These are phyloP conservation scores for Leishmania lainsoni DNA, from an alignment of 208 protist species.

Conservation along the genomic window DNA sequence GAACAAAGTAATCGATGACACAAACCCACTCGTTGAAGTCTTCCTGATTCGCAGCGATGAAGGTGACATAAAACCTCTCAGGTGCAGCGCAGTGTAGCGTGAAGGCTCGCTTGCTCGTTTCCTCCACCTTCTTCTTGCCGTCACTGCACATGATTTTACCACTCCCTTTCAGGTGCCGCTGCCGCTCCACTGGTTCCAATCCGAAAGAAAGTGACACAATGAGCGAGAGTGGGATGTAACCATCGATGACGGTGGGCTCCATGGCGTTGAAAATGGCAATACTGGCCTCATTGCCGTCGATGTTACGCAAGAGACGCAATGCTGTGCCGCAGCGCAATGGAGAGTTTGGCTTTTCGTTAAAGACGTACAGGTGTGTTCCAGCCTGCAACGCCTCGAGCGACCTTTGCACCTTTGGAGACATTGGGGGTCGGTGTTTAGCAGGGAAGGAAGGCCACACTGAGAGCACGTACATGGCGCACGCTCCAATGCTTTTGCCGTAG, in stretches of 20 bases:
- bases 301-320: constrained; percentile 43
- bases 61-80: constrained; percentile 57
- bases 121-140: constrained; percentile 21
- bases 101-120: constrained; percentile 39
- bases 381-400: constrained; percentile 37
- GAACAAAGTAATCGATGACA: constrained; percentile 52
- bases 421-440: constrained; percentile 27
- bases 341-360: constrained; percentile 44
- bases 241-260: constrained; percentile 36
- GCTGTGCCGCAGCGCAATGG: constrained; percentile 42
- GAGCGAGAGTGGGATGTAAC: constrained; percentile 59
- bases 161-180: constrained; percentile 20
- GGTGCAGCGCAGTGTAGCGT: constrained; percentile 54
- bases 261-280: constrained; percentile 53
- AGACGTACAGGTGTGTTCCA: constrained; percentile 47
- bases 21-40: constrained; percentile 42
- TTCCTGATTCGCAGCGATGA: constrained; percentile 44
- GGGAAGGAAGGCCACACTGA: constrained; percentile 54
- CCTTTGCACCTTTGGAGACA: constrained; percentile 33
- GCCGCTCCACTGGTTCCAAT: constrained; percentile 37
- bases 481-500: constrained; percentile 32
- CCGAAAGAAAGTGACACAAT: constrained; percentile 38
- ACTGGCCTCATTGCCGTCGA: constrained; percentile 47
- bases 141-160: constrained; percentile 34
- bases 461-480: constrained; percentile 46